Conservation (phyloP, 768 basidiomycete species). For the Suillus subalutaceus region DNA sequence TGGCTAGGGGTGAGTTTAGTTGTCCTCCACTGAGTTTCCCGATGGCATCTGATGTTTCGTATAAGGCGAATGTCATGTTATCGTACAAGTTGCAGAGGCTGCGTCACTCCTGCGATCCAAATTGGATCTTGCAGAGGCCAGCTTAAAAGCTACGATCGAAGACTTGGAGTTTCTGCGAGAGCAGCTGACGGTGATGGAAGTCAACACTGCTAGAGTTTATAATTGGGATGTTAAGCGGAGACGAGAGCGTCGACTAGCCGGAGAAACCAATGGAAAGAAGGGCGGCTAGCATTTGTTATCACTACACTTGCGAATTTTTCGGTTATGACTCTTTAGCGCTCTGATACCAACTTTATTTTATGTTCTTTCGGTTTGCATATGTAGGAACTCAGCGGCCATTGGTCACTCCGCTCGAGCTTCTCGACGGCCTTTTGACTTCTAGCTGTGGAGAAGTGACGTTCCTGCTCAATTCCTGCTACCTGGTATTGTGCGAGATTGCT, state of each 20-base stretch:
- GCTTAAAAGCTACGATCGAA: conserved; percentile 70
- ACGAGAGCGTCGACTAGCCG: conserved; percentile 54
- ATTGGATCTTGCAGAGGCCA: conserved; percentile 67
- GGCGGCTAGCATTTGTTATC: conserved; percentile 1
- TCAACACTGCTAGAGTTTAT: conserved; percentile 92
- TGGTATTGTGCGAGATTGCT: too few species aligned
- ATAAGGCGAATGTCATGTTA: conserved; percentile 95
- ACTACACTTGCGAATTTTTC: neutral
- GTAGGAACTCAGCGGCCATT: too few species aligned
- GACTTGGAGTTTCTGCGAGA: conserved; percentile 93
- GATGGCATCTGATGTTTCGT: neutral
- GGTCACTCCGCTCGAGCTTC: too few species aligned
- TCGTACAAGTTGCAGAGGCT: conserved; percentile 86
- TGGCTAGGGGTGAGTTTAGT: conserved; percentile 86
- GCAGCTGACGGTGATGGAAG: conserved; percentile 96
- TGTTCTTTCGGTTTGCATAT: too few species aligned
- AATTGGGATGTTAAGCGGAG: conserved; percentile 94
- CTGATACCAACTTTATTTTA: neutral
- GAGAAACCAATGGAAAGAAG: conserved; percentile 29
- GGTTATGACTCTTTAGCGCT: neutral
- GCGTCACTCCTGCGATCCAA: conserved; percentile 75
- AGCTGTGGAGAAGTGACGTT: too few species aligned
- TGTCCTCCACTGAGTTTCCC: neutral
- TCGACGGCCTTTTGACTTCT: too few species aligned
- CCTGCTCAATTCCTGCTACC: too few species aligned